These are phyloP conservation scores for Colletotrichum sp. DNA, from an alignment of 2,329 filamentous ascomycete species.

Conservation along the genomic window DNA sequence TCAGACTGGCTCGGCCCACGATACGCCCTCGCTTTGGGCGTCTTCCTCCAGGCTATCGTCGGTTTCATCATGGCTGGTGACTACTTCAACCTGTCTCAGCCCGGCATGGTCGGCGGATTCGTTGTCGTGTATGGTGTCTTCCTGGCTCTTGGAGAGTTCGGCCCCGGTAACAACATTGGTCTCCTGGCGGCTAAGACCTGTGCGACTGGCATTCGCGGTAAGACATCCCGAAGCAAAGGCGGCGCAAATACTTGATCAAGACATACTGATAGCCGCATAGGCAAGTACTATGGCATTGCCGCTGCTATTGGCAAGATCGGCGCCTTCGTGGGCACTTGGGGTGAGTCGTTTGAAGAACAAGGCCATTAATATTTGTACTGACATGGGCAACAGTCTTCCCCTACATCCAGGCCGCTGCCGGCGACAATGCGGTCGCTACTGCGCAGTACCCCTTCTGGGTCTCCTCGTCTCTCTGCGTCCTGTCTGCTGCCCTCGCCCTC, in stretches of 20 bases:
- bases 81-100: slow-evolving; percentile 72
- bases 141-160: slow-evolving; percentile 78
- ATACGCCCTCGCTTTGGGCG: slow-evolving; percentile 73
- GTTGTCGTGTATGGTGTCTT: slow-evolving; percentile 83
- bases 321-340: slow-evolving; percentile 83
- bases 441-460: slow-evolving; percentile 93
- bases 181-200: slow-evolving; percentile 86
- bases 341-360: background rate
- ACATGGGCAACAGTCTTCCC: slow-evolving; percentile 62
- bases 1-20: slow-evolving; percentile 82
- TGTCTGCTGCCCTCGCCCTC: slow-evolving; percentile 65
- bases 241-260: background rate
- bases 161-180: slow-evolving; percentile 91
- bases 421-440: slow-evolving; percentile 54
- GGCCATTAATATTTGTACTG: background rate
- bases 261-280: background rate
- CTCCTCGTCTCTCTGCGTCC: slow-evolving; percentile 76
- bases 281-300: slow-evolving; percentile 70
- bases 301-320: slow-evolving; percentile 78
- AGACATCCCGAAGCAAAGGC: accelerated
- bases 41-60: slow-evolving; percentile 74
- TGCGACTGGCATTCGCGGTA: slow-evolving; percentile 83
- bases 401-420: slow-evolving; percentile 69
- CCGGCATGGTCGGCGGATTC: slow-evolving; percentile 74
- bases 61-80: slow-evolving; percentile 90